These are phyloP conservation scores for Exophiala lecanii-corni DNA, from an alignment of 2,329 filamentous ascomycete genomes.

Conservation along the genomic window DNA sequence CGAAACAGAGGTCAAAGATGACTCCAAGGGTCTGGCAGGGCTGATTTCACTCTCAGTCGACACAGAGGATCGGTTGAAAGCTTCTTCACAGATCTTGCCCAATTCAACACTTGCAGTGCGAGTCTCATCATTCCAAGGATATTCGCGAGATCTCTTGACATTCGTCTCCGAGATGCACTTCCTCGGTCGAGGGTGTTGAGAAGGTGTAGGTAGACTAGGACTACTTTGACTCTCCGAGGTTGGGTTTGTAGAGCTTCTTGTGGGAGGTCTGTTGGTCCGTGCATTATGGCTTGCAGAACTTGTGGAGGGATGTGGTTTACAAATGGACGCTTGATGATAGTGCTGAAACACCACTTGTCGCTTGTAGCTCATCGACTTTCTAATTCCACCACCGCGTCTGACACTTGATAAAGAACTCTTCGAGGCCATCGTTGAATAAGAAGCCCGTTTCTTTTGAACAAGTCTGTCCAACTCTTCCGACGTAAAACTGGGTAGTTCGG, in stretches of 20 bases:
- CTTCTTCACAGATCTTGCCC: slow-evolving; percentile 85
- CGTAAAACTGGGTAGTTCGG: slow-evolving; percentile 18
- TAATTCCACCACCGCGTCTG: slow-evolving; percentile 36
- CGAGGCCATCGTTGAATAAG: slow-evolving; percentile 31
- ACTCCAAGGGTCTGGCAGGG: slow-evolving; percentile 40
- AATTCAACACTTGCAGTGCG: slow-evolving; percentile 79
- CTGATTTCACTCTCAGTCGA: slow-evolving; percentile 42
- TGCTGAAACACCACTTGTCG: slow-evolving; percentile 62
- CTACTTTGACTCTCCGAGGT: slow-evolving; percentile 32
- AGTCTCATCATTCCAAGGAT: slow-evolving; percentile 68
- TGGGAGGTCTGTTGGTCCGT: slow-evolving; percentile 27
- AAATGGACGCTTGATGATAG: slow-evolving; percentile 37
- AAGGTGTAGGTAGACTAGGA: slow-evolving; percentile 38
- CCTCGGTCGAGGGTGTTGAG: slow-evolving; percentile 34
- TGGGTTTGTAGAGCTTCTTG: slow-evolving; percentile 20
- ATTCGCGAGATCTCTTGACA: slow-evolving; percentile 40
- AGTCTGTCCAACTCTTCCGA: slow-evolving; percentile 21
- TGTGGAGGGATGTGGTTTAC: neutral
- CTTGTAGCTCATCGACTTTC: slow-evolving; percentile 50
- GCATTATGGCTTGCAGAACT: slow-evolving; percentile 13
- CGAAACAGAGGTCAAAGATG: slow-evolving; percentile 47
- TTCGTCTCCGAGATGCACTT: slow-evolving; percentile 32
- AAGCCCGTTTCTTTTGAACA: slow-evolving; percentile 19
- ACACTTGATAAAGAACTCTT: slow-evolving; percentile 47
- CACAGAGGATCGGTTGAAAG: slow-evolving; percentile 69